Base-by-base conservation (phyloP, 768 basidiomycete species). In the Gloeopeniophorella convolvens region DNA sequence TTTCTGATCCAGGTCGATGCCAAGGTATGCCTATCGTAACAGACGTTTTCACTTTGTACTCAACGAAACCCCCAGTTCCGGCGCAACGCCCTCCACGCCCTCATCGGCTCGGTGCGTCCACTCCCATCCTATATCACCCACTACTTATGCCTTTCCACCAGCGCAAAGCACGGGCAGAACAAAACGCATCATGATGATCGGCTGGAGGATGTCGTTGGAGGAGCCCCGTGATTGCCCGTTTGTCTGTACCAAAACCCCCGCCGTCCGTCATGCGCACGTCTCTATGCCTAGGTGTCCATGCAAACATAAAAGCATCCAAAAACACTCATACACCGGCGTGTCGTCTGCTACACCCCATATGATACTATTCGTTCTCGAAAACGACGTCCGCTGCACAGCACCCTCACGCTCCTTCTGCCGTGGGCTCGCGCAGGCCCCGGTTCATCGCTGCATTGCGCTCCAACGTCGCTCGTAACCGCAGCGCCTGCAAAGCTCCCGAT, bases 51-150 rank as follows among this genome's bases (percentile, higher is more conserved):
- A 24, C 18, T 41, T 39, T 28, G 20, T 26, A n/a, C 42, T 36
- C 45, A 37, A 30, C 28, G 7, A 52, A 55, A 28, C 27, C 52
- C 24, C 35, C 66, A 91, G 89, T 90, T 89, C 80, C 86, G 89
- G 66, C 83, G 84, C 65, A 92, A 92, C 65, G 78, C 86, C 48
- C 76, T 77, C 56, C 76, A 75, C 64, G 86, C 89, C 42, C 77
- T 82, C 30, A 65, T 68, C 52, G 89, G 89, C 64, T 87, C 87
- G 43, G 89, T 90, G 62, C 62, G 85, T 69, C 34, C 13, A 35
- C 37, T 26, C 21, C 13, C 48, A 1, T 18, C n/a, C 26, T 3
- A 26, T 23, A 5, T 20, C 39, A 11, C 23, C 4, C 10, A 27
- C 44, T 11, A 30, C 5, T 43, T 26, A 47, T 59, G 26, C 48